phyloP scores from a whole-genome alignment of 305 asterid species.

The Solanum aculeatissimum region DNA sequence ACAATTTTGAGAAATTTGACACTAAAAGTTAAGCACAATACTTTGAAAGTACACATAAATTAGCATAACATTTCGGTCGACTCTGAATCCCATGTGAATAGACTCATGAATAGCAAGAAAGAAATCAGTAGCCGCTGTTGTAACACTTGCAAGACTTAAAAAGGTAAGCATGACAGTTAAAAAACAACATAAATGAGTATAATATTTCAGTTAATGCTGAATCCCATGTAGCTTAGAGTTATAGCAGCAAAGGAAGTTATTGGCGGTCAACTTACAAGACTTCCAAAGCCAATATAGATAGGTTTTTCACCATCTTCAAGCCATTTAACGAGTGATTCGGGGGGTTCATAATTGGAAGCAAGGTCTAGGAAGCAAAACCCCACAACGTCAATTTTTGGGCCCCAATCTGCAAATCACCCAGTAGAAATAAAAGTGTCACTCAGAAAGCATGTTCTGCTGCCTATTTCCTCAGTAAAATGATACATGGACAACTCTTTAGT shows the following conservation, averaged over 20 bases:
- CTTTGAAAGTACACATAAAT: not conserved
- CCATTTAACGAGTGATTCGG: slow-evolving; percentile 65
- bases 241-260: not conserved
- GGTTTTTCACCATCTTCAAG: slow-evolving; percentile 62
- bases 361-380: slow-evolving; percentile 96
- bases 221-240: not conserved
- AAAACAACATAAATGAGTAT: not conserved
- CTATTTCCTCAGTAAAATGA: not conserved
- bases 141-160: not conserved
- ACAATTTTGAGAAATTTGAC: not conserved
- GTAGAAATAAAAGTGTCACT: not conserved
- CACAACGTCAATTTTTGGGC: slow-evolving; percentile 74
- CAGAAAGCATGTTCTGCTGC: not conserved
- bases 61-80: not conserved
- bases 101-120: not conserved
- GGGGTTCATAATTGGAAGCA: slow-evolving; percentile 75
- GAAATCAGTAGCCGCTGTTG: not conserved
- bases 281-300: slow-evolving; percentile 86
- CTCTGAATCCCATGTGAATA: not conserved
- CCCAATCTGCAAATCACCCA: slow-evolving; percentile 62
- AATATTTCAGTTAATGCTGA: not conserved
- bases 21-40: not conserved
- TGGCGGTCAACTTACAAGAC: slow-evolving; percentile 58
- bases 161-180: not conserved
- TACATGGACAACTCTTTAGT: not conserved